These are phyloP conservation scores for Nemania sp. DNA, from an alignment of 2,329 filamentous ascomycete genomes.

Conservation along the genomic window DNA sequence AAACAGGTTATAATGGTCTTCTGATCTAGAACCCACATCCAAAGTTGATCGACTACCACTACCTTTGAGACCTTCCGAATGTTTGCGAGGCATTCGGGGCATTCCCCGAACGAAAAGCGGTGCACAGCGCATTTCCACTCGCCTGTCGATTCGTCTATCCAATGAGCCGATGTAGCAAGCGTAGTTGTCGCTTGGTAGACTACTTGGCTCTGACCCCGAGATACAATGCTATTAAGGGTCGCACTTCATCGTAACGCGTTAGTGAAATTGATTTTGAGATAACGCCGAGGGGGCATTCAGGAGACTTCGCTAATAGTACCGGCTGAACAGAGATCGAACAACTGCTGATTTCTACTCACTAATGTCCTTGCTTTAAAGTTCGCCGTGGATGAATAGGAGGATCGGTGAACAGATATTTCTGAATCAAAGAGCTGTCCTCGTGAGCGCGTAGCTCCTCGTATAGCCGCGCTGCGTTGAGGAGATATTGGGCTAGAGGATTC, in stretches of 20 bases:
- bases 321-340: background rate
- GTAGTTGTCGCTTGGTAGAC: conserved; percentile 26
- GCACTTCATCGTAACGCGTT: conserved; percentile 12
- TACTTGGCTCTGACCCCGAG: conserved; percentile 29
- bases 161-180: background rate
- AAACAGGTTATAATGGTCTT: conserved; percentile 45
- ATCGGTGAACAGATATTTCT: conserved; percentile 20
- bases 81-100: conserved; percentile 2
- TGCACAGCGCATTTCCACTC: conserved; percentile 2
- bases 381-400: conserved; percentile 34
- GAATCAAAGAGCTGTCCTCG: conserved; percentile 15
- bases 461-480: conserved; percentile 14
- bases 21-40: conserved; percentile 28
- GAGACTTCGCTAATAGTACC: background rate
- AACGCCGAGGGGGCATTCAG: background rate
- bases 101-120: background rate
- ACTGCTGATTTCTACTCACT: conserved; percentile 7
- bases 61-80: conserved; percentile 17
- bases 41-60: conserved; percentile 29
- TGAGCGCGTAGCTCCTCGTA: conserved; percentile 20
- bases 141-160: background rate
- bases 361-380: conserved; percentile 40
- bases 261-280: background rate
- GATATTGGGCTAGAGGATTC: conserved; percentile 11
- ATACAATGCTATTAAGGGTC: conserved; percentile 34